phyloP scores from a whole-genome alignment of 2,329 filamentous ascomycete genomes.

The Cercospora sesami region DNA sequence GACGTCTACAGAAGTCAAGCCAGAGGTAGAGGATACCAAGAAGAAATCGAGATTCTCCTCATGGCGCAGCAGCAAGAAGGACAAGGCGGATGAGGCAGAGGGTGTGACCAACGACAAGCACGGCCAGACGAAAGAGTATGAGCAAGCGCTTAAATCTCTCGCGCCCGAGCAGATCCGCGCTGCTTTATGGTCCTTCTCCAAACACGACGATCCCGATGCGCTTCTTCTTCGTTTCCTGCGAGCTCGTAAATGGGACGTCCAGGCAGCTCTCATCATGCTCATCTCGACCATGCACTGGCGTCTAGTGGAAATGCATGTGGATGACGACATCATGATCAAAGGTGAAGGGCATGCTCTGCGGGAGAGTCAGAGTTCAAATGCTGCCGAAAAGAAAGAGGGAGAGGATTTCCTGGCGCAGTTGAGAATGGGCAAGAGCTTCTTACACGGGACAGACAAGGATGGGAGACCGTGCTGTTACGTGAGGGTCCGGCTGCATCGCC shows the following conservation, averaged over 20 bases:
- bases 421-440: slow-evolving; percentile 86
- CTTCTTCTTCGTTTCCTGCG: slow-evolving; percentile 78
- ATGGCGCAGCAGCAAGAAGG: slow-evolving; percentile 68
- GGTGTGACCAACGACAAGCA: slow-evolving; percentile 77
- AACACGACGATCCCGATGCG: slow-evolving; percentile 90
- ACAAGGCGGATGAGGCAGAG: slow-evolving; percentile 55
- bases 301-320: slow-evolving; percentile 76
- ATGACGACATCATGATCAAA: slow-evolving; percentile 78
- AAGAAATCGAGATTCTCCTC: slow-evolving; percentile 73
- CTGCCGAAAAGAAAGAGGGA: slow-evolving; percentile 64
- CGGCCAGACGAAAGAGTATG: slow-evolving; percentile 82
- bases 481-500: slow-evolving; percentile 75
- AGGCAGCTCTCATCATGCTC: slow-evolving; percentile 90
- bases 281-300: slow-evolving; percentile 94
- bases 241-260: slow-evolving; percentile 93
- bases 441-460: slow-evolving; percentile 82
- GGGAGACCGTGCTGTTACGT: slow-evolving; percentile 87
- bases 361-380: slow-evolving; percentile 60
- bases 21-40: slow-evolving; percentile 48
- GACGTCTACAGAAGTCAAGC: slow-evolving; percentile 18
- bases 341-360: slow-evolving; percentile 70
- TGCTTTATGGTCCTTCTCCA: slow-evolving; percentile 91
- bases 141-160: slow-evolving; percentile 74
- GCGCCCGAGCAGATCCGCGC: slow-evolving; percentile 75
- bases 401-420: slow-evolving; percentile 81